A percentile compares a stretch with the other conserved stretches of the same genome.
Evolutionary conservation across 148 eudicot species (phyloP).

Genomic region (Spergularia marina): DNA sequence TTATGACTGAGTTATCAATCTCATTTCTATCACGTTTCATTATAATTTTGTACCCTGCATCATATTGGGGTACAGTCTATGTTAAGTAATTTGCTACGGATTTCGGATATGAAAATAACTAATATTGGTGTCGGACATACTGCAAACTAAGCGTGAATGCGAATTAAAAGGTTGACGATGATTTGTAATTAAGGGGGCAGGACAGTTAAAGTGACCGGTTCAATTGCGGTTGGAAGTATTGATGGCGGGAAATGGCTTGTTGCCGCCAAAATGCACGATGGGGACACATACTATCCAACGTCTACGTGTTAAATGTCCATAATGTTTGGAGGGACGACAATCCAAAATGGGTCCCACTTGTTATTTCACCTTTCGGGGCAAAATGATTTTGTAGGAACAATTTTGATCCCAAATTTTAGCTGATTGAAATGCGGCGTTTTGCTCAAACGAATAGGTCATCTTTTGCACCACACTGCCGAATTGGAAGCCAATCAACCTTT

Average conservation of each 20-base stretch:
- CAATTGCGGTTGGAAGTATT: neutral
- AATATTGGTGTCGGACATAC: too few relatives aligned
- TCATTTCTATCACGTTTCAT: too few relatives aligned
- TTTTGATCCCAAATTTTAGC: neutral
- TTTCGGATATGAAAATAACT: too few relatives aligned
- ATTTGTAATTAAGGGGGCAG: too few relatives aligned
- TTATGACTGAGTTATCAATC: too few relatives aligned
- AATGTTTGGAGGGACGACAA: constrained; percentile 18
- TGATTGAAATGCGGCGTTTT: constrained; percentile 2
- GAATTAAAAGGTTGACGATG: too few relatives aligned
- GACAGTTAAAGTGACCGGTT: constrained; percentile 1
- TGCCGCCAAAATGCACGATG: constrained; percentile 24
- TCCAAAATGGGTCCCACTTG: neutral
- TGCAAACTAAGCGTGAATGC: too few relatives aligned
- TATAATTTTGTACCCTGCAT: too few relatives aligned
- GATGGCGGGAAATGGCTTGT: constrained; percentile 23
- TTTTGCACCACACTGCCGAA: constrained; percentile 7
- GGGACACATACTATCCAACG: constrained; percentile 1
- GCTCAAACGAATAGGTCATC: constrained; percentile 15
- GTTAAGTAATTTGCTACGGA: too few relatives aligned
- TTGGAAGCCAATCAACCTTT: too few relatives aligned
- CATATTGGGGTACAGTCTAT: too few relatives aligned
- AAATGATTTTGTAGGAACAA: neutral
- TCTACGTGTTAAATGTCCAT: constrained; percentile 13
- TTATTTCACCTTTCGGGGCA: constrained; percentile 11